Base-by-base conservation (phyloP, 192 early-diverging fungal species). In the Jimgerdemannia lactiflua region DNA sequence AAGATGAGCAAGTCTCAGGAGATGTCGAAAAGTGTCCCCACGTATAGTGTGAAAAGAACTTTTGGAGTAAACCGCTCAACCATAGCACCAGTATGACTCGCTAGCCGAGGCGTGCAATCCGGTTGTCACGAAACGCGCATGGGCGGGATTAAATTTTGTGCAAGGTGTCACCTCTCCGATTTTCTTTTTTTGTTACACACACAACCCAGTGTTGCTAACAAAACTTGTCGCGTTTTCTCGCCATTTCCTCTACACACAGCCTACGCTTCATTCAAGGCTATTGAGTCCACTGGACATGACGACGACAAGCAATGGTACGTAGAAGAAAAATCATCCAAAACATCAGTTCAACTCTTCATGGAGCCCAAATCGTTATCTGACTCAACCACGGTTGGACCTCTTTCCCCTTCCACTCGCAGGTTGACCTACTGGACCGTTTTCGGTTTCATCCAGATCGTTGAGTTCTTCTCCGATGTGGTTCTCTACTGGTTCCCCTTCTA, bases 401-500 rank as follows among this genome's bases (percentile, higher is more conserved):
- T 29, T 29, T 29, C 29, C 49, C 14, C 49, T 59, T 59, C 49
- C 14, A 59, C 14, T 59, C 49, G 14, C 49, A 59, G 49, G 49
- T 85, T 97, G 65, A 94, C 92, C 20, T 97, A 97, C 87, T 97
- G 96, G 91, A 90, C 89, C 42, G 94, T 99, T 10, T 96, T 93
- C 85, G 97, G 94, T 41, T 91, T 97, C 80, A 83, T 96, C 70
- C 94, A 94, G 73, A 86, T 93, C 43, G 40, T 92, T 70, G 96
- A 98, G 89, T 96, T 94, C 86, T 98, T 98, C 75, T 87, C 91
- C n/a, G 94, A 97, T 69, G 64, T 92, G 68, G 69, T 99, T 10
- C 83, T 97, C 42, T 95, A 95, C 89, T 99, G 97, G 95, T 79
- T 96, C 74, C 95, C 95, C 65, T 96, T 99, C 85, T 99, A 97